These are phyloP conservation scores for Proliferodiscus dingleyae DNA, from an alignment of 2,329 filamentous ascomycete species.

Conservation along the genomic window DNA sequence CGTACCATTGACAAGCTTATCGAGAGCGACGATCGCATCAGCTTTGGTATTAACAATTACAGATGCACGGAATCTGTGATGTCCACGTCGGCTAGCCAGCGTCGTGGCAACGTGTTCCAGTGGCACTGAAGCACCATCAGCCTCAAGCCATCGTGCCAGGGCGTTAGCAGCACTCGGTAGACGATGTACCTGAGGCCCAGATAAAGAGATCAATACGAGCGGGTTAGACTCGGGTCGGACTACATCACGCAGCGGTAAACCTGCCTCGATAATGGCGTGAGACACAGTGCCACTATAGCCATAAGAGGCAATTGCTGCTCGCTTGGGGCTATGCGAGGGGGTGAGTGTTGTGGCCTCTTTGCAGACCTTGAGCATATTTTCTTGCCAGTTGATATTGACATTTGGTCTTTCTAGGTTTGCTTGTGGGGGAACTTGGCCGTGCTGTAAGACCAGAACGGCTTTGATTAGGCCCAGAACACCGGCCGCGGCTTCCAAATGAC, in stretches of 20 bases:
- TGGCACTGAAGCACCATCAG: too few species aligned
- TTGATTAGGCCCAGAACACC: conserved; percentile 21
- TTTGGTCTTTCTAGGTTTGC: conserved; percentile 5
- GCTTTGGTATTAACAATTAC: too few species aligned
- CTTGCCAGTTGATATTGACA: conserved; percentile 29
- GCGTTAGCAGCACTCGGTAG: too few species aligned
- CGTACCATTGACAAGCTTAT: conserved; percentile 32
- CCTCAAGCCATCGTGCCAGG: too few species aligned
- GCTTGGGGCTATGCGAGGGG: not conserved
- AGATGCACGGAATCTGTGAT: too few species aligned
- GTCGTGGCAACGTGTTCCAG: too few species aligned
- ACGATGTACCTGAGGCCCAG: conserved; percentile 29
- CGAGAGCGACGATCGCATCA: too few species aligned
- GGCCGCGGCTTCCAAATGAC: conserved; percentile 21
- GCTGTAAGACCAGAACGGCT: conserved; percentile 16
- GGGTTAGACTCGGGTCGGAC: not conserved
- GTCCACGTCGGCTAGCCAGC: too few species aligned
- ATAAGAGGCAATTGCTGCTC: conserved; percentile 30
- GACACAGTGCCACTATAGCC: conserved; percentile 35
- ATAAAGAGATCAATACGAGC: conserved; percentile 21
- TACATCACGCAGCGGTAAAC: not conserved
- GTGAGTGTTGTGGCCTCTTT: conserved; percentile 17
- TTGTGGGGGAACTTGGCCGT: conserved; percentile 20
- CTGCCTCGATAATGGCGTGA: conserved; percentile 31
- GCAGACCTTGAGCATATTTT: too few species aligned